phyloP scores from a whole-genome alignment of 2,329 filamentous ascomycete genomes.

The Pseudovirgaria hyperparasitica region DNA sequence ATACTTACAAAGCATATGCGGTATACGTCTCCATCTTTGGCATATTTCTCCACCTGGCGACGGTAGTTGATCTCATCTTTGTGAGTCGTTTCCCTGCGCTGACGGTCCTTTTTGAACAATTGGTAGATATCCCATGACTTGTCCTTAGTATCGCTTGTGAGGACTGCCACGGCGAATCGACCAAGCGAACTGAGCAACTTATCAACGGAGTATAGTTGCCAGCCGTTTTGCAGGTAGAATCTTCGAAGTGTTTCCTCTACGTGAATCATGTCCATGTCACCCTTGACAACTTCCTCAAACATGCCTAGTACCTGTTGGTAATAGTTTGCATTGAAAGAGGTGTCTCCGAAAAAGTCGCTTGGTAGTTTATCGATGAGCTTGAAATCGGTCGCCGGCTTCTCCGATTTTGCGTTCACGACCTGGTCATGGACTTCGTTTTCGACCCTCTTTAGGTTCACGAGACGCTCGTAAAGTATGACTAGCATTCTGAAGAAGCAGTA shows the following conservation, averaged over 20 bases:
- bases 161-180: constrained; percentile 70
- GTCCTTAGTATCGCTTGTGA: constrained; percentile 78
- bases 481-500: constrained; percentile 94
- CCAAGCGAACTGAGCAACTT: constrained; percentile 74
- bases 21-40: constrained; percentile 88
- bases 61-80: constrained; percentile 81
- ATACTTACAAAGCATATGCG: constrained; percentile 75
- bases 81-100: constrained; percentile 75
- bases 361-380: constrained; percentile 70
- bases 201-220: constrained; percentile 87
- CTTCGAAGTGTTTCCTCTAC: constrained; percentile 86
- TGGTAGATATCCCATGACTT: constrained; percentile 85
- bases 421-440: constrained; percentile 61
- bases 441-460: constrained; percentile 72
- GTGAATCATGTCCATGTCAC: constrained; percentile 67
- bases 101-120: constrained; percentile 70
- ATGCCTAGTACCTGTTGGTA: constrained; percentile 78
- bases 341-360: constrained; percentile 59
- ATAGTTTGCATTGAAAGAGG: constrained; percentile 52
- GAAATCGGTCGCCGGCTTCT: constrained; percentile 72
- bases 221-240: constrained; percentile 82
- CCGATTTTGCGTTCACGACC: constrained; percentile 57
- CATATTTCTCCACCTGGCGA: constrained; percentile 82
- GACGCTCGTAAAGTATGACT: constrained; percentile 74
- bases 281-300: constrained; percentile 74